phyloP scores from a whole-genome alignment of 2,329 filamentous ascomycete species.

The Xenosphaeropsis pyriputrescens region DNA sequence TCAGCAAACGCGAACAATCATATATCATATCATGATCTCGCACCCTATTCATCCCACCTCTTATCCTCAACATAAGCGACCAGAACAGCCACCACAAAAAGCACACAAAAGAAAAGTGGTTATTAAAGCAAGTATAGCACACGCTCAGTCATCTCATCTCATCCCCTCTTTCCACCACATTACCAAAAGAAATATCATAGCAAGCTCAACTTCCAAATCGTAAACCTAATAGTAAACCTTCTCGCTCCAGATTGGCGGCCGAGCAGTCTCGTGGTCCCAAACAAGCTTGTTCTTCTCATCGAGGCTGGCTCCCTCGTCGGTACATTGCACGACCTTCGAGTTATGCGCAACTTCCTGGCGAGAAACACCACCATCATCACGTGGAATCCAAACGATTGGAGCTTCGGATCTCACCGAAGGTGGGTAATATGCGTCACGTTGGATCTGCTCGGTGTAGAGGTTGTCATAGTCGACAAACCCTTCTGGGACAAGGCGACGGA shows the following conservation, averaged over 20 bases:
- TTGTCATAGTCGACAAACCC: conserved; percentile 28
- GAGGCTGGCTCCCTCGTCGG: conserved; percentile 60
- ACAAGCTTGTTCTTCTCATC: conserved; percentile 54
- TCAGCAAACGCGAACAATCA: no score
- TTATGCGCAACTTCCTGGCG: conserved; percentile 66
- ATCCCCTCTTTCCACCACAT: no score
- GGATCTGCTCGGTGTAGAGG: conserved; percentile 44
- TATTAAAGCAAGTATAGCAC: no score
- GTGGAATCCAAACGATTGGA: conserved; percentile 74
- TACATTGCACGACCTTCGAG: conserved; percentile 58
- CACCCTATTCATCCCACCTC: no score
- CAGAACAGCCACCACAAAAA: no score
- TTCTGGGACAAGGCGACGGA: conserved; percentile 55
- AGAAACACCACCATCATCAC: conserved; percentile 59
- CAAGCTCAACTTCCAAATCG: no score
- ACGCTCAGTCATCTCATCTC: no score
- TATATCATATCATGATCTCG: no score
- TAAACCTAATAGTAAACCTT: conserved; percentile 22
- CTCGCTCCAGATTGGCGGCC: conserved; percentile 43
- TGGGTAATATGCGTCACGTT: conserved; percentile 58
- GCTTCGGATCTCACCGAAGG: conserved; percentile 48
- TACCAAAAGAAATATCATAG: no score
- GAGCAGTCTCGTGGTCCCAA: conserved; percentile 38
- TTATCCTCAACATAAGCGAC: no score
- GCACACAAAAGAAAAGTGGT: no score